These are phyloP conservation scores for Suillus placidus DNA, from an alignment of 768 basidiomycete species.

Conservation along the genomic window DNA sequence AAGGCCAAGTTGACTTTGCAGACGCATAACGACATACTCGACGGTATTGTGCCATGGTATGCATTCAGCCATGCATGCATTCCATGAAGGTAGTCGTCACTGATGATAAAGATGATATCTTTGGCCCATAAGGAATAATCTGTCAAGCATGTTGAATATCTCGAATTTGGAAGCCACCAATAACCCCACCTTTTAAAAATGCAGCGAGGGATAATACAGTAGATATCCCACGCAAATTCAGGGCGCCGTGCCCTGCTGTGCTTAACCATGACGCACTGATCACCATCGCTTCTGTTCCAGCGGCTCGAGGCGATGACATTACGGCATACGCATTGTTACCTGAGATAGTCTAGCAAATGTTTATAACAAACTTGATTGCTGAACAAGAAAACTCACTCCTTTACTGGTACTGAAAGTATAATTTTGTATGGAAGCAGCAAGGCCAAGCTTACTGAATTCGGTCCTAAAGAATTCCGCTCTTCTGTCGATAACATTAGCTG, in stretches of 20 bases:
- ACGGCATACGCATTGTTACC: constrained; percentile 87
- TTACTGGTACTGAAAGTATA: constrained; percentile 60
- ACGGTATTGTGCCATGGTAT: constrained; percentile 73
- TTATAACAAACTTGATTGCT: neutral
- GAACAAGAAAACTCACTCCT: constrained; percentile 41
- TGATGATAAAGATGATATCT: constrained; percentile 87
- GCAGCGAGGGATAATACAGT: constrained; percentile 82
- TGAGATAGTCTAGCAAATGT: constrained; percentile 45
- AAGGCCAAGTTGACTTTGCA: neutral
- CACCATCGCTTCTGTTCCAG: constrained; percentile 92
- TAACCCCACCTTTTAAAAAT: constrained; percentile 74
- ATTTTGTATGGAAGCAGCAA: constrained; percentile 66
- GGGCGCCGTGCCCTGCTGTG: constrained; percentile 51
- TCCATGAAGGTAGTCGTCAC: constrained; percentile 87
- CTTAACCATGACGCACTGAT: constrained; percentile 92
- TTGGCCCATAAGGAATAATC: constrained; percentile 94
- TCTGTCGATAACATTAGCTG: constrained; percentile 41
- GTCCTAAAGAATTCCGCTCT: constrained; percentile 60
- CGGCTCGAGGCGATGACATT: constrained; percentile 81
- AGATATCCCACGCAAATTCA: constrained; percentile 86
- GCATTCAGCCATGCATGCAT: constrained; percentile 90
- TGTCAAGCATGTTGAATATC: constrained; percentile 34
- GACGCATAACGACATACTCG: constrained; percentile 50
- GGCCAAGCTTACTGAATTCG: constrained; percentile 76
- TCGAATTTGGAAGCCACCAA: neutral